Percentiles rank a stretch among this genome's conserved stretches.
These are phyloP conservation scores for Phytopythium sindhum DNA, from an alignment of 352 stramenopile species.

Conservation along the genomic window DNA sequence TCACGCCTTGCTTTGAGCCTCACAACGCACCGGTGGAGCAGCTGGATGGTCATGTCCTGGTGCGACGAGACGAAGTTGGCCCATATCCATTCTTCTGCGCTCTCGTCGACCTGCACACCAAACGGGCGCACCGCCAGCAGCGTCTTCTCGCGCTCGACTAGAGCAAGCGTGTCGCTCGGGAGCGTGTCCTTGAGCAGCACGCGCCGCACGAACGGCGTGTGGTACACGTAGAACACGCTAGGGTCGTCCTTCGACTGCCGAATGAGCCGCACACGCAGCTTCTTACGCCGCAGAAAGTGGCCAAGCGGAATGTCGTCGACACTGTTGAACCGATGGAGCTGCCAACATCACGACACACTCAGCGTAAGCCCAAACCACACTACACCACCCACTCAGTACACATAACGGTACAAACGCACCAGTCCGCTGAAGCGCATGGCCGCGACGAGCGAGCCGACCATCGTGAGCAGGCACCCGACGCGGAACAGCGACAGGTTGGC, in stretches of 20 bases:
- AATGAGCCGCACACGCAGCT: constrained; percentile 68
- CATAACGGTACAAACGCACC: constrained; percentile 17
- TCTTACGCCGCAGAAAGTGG: constrained; percentile 65
- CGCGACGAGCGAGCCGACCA: constrained; percentile 36
- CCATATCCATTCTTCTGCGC: constrained; percentile 60
- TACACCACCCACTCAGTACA: background rate
- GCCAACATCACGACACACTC: background rate
- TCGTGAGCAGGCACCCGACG: constrained; percentile 40
- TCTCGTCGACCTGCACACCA: constrained; percentile 71
- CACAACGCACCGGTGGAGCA: constrained; percentile 48
- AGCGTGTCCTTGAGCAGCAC: constrained; percentile 56
- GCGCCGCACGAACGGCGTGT: constrained; percentile 67
- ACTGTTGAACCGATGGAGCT: constrained; percentile 46
- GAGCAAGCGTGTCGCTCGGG: constrained; percentile 15
- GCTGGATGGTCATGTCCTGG: constrained; percentile 53
- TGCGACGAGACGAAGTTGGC: constrained; percentile 64
- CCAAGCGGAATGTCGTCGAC: constrained; percentile 63
- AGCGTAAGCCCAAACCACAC: background rate
- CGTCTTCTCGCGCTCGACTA: background rate
- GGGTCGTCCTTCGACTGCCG: constrained; percentile 60
- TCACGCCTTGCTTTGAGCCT: background rate
- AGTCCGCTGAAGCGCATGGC: constrained; percentile 54
- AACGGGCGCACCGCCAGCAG: constrained; percentile 67
- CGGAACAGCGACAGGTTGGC: constrained; percentile 68
- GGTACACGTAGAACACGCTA: constrained; percentile 81